Conservation (phyloP, 257 asterid species). For the Primulina eburnea region DNA sequence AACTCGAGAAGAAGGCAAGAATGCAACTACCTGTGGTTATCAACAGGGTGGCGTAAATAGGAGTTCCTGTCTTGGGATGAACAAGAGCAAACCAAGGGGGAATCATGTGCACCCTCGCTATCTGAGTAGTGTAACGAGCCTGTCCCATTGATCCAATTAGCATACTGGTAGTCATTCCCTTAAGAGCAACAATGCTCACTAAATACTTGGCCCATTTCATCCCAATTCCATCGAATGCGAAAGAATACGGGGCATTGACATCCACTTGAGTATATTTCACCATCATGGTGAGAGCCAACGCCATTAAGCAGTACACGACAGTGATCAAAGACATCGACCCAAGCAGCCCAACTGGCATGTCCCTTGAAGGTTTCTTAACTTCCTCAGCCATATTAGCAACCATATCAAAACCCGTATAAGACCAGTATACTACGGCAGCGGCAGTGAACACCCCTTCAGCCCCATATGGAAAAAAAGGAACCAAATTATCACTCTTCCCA, state of each 20-base stretch:
- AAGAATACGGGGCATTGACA: slow-evolving; percentile 78
- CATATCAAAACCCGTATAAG: slow-evolving; percentile 91
- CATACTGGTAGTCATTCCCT: slow-evolving; percentile 96
- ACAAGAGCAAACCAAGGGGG: slow-evolving; percentile 85
- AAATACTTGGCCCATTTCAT: slow-evolving; percentile 87
- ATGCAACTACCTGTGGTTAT: slow-evolving; percentile 67
- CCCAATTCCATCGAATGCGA: slow-evolving; percentile 65
- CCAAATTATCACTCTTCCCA: slow-evolving; percentile 52
- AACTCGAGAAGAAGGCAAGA: slow-evolving; percentile 75
- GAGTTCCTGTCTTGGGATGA: slow-evolving; percentile 86
- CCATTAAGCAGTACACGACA: slow-evolving; percentile 77
- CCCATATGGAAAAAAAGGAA: slow-evolving; percentile 76
- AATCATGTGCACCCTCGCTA: slow-evolving; percentile 88
- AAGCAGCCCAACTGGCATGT: slow-evolving; percentile 76
- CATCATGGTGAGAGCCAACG: slow-evolving; percentile 65
- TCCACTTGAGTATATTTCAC: slow-evolving; percentile 74
- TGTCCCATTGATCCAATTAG: slow-evolving; percentile 97
- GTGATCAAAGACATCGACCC: slow-evolving; percentile 90
- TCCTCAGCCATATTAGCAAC: slow-evolving; percentile 98
- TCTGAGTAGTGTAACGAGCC: slow-evolving; percentile 95
- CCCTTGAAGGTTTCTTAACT: slow-evolving; percentile 78
- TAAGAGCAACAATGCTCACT: slow-evolving; percentile 73
- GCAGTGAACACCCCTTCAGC: slow-evolving; percentile 72
- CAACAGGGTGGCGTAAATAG: slow-evolving; percentile 75
- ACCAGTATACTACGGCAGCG: slow-evolving; percentile 91